A percentile compares a stretch with the other conserved stretches of the same genome.
Evolutionary conservation across 1,284 basidiomycete genomes (phyloP).

Genomic region (Rhodotorula sp.): DNA sequence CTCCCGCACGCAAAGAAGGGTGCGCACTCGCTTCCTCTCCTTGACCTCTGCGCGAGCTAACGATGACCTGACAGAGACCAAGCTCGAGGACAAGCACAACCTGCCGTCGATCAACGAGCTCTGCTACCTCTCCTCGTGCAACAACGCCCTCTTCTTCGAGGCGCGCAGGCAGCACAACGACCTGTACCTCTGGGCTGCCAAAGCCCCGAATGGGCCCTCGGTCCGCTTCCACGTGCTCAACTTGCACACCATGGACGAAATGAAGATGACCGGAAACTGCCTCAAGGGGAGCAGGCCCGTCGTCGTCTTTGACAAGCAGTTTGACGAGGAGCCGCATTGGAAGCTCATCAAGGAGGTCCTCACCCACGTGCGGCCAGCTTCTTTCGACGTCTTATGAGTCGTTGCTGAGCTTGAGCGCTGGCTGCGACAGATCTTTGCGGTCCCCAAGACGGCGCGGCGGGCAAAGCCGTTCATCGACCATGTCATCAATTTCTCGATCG

Average conservation of each 20-base stretch:
- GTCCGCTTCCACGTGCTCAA: constrained; percentile 98
- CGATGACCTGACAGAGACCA: constrained; percentile 65
- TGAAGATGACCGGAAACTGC: constrained; percentile 99
- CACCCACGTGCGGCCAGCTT: constrained; percentile 70
- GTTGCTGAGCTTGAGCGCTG: neutral
- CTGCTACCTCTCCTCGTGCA: constrained; percentile 96
- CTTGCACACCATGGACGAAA: constrained; percentile 98
- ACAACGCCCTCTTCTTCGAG: constrained; percentile 97
- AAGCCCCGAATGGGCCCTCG: constrained; percentile 95
- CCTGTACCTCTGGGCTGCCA: constrained; percentile 93
- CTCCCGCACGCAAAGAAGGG: constrained; percentile 97
- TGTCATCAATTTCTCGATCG: constrained; percentile 89
- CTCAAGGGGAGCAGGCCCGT: constrained; percentile 91
- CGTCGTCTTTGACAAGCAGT: constrained; percentile 86
- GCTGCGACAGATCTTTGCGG: constrained; percentile 77
- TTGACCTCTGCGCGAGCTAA: neutral
- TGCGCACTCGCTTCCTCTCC: constrained; percentile 49
- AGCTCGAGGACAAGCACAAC: constrained; percentile 95
- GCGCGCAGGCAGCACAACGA: constrained; percentile 86
- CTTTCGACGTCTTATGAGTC: neutral
- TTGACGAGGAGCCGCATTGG: constrained; percentile 87
- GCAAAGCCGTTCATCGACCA: constrained; percentile 99
- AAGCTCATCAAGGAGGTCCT: constrained; percentile 90
- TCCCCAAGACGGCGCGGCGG: constrained; percentile 81
- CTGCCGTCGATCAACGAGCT: constrained; percentile 92